A percentile compares a stretch with the other conserved stretches of the same genome.
Evolutionary conservation across 257 asterid species (phyloP).

Genomic region (Fraxinus anomala): DNA sequence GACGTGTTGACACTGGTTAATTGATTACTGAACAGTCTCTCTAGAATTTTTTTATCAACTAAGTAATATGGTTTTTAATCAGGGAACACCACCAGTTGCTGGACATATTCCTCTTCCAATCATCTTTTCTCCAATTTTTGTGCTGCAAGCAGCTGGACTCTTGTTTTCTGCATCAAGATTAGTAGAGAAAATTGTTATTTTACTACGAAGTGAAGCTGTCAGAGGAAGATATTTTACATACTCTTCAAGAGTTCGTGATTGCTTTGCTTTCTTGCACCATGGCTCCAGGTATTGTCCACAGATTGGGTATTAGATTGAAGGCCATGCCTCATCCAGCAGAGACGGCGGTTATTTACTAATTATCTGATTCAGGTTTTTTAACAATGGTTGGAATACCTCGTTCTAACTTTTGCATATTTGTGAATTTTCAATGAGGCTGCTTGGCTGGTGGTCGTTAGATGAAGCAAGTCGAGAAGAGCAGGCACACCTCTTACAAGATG

Average conservation of each 20-base stretch:
- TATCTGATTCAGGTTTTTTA: neutral
- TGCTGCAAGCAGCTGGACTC: slow-evolving; percentile 83
- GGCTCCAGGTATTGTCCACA: slow-evolving; percentile 76
- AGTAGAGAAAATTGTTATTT: slow-evolving; percentile 65
- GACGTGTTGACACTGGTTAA: slow-evolving; percentile 18
- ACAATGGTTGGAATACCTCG: slow-evolving; percentile 4
- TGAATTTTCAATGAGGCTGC: slow-evolving; percentile 57
- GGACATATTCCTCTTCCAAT: slow-evolving; percentile 70
- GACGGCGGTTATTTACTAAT: neutral
- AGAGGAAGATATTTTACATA: slow-evolving; percentile 59
- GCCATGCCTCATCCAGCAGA: slow-evolving; percentile 8
- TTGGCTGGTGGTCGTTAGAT: slow-evolving; percentile 99
- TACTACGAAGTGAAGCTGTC: slow-evolving; percentile 67
- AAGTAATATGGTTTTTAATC: slow-evolving; percentile 34
- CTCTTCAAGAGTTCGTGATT: slow-evolving; percentile 69
- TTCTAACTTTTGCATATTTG: slow-evolving; percentile 6
- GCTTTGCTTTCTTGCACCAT: slow-evolving; percentile 80
- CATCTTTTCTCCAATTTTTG: slow-evolving; percentile 83
- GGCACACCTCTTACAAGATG: slow-evolving; percentile 72
- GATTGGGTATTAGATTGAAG: slow-evolving; percentile 4
- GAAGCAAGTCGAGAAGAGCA: slow-evolving; percentile 96
- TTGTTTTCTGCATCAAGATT: slow-evolving; percentile 65
- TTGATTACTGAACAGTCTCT: slow-evolving; percentile 5
- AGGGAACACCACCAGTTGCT: slow-evolving; percentile 87
- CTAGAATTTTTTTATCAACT: slow-evolving; percentile 25